Conservation (phyloP, 1,139 yeast genomes). For the Neolecta irregularis region DNA sequence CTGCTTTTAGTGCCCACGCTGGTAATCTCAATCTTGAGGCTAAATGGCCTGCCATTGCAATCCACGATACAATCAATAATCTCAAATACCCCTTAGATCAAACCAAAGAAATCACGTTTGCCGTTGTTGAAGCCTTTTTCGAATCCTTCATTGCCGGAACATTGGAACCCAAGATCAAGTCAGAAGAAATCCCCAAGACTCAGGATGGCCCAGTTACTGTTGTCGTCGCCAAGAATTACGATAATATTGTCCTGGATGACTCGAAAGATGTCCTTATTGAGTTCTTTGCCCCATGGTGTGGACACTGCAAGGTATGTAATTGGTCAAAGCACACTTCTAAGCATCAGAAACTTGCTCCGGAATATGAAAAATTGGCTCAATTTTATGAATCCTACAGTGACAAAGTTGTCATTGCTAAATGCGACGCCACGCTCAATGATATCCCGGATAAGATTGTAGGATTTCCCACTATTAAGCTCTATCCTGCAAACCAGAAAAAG, state of each 20-base stretch:
- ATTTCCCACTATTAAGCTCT: constrained; percentile 83
- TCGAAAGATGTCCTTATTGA: constrained; percentile 79
- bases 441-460: constrained; percentile 55
- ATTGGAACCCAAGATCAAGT: constrained; percentile 59
- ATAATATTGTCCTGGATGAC: constrained; percentile 47
- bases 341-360: constrained; percentile 86
- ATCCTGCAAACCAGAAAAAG: constrained; percentile 78
- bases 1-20: constrained; percentile 75
- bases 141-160: constrained; percentile 48
- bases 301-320: constrained; percentile 98
- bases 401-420: constrained; percentile 62
- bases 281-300: constrained; percentile 97
- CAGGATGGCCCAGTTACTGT: constrained; percentile 61
- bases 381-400: constrained; percentile 19
- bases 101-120: constrained; percentile 28
- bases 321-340: too few relatives aligned
- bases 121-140: constrained; percentile 44
- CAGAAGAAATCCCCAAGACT: constrained; percentile 71
- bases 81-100: constrained; percentile 56
- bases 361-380: constrained; percentile 61
- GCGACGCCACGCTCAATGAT: constrained; percentile 74
- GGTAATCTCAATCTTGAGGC: constrained; percentile 72
- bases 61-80: constrained; percentile 56
- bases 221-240: constrained; percentile 76
- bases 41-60: constrained; percentile 78